Conservation (phyloP, 768 basidiomycete species). For the Hypsizygus marmoreus region DNA sequence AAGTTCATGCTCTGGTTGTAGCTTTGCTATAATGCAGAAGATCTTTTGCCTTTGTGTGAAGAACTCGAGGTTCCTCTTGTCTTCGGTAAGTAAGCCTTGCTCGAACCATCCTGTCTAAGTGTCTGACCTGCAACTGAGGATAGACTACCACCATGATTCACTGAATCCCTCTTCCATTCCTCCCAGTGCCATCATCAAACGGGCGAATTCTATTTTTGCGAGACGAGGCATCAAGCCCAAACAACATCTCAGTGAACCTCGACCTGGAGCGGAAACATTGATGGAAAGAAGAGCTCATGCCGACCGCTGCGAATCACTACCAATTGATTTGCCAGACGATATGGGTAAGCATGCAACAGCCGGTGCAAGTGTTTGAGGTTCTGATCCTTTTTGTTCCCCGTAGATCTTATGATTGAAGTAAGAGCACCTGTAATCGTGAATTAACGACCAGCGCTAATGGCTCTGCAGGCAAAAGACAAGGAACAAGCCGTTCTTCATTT, state of each 20-base stretch:
- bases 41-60: slow-evolving; percentile 83
- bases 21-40: slow-evolving; percentile 88
- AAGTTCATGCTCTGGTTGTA: slow-evolving; percentile 14
- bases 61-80: slow-evolving; percentile 78
- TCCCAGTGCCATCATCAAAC: slow-evolving; percentile 66
- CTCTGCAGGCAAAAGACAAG: slow-evolving; percentile 73
- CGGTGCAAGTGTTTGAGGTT: slow-evolving; percentile 10
- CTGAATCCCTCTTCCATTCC: slow-evolving; percentile 64
- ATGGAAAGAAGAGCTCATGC: slow-evolving; percentile 90
- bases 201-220: slow-evolving; percentile 73
- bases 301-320: slow-evolving; percentile 74
- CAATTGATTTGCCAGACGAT: slow-evolving; percentile 63
- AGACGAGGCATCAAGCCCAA: slow-evolving; percentile 83
- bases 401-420: slow-evolving; percentile 87
- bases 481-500: slow-evolving; percentile 92
- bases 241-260: slow-evolving; percentile 90
- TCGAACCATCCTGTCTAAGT: too few species aligned
- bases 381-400: slow-evolving; percentile 11
- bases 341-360: slow-evolving; percentile 47
- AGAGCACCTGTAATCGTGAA: slow-evolving; percentile 9
- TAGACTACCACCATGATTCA: slow-evolving; percentile 83
- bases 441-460: background rate
- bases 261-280: slow-evolving; percentile 77
- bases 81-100: slow-evolving; percentile 47
- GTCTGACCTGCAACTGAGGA: slow-evolving; percentile 27